These are phyloP conservation scores for Leccinum pachyderme DNA, from an alignment of 1,284 basidiomycete species.

Conservation along the genomic window DNA sequence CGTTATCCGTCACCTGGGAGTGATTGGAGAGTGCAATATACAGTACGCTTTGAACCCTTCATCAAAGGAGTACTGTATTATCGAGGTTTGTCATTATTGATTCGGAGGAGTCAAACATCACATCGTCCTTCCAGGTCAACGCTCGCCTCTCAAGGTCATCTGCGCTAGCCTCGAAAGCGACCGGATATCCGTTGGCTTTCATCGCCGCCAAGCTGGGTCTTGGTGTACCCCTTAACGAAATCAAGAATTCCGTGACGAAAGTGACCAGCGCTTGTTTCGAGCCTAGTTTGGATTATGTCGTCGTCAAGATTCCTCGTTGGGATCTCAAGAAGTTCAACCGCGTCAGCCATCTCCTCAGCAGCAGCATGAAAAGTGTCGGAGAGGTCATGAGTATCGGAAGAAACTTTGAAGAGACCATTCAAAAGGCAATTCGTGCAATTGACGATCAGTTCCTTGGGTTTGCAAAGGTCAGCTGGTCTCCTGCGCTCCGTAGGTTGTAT, in stretches of 20 bases:
- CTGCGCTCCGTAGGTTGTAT: not conserved
- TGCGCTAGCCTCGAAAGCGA: slow-evolving; percentile 97
- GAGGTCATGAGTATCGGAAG: slow-evolving; percentile 99
- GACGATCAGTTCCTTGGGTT: slow-evolving; percentile 95
- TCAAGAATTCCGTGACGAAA: slow-evolving; percentile 96
- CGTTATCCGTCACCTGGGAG: slow-evolving; percentile 95
- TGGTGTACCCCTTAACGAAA: slow-evolving; percentile 95
- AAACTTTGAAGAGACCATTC: slow-evolving; percentile 97
- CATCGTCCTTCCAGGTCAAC: slow-evolving; percentile 67
- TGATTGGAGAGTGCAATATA: slow-evolving; percentile 98
- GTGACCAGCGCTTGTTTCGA: slow-evolving; percentile 98
- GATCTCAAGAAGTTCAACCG: slow-evolving; percentile 97
- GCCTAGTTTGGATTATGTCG: slow-evolving; percentile 94
- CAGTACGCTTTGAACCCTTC: slow-evolving; percentile 97
- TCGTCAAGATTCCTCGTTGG: slow-evolving; percentile 99
- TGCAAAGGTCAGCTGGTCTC: slow-evolving; percentile 58
- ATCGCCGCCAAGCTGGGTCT: slow-evolving; percentile 98
- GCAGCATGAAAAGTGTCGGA: slow-evolving; percentile 98
- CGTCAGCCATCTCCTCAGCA: slow-evolving; percentile 84
- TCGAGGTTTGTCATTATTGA: slow-evolving; percentile 61
- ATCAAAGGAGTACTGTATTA: slow-evolving; percentile 97
- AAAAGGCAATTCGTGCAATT: slow-evolving; percentile 96
- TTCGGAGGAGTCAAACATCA: slow-evolving; percentile 1
- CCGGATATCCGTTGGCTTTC: slow-evolving; percentile 97
- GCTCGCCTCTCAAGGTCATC: slow-evolving; percentile 98